Evolutionary conservation across 495 filamentous ascomycete genomes (phyloP).

Genomic region (Xylona heveae): DNA sequence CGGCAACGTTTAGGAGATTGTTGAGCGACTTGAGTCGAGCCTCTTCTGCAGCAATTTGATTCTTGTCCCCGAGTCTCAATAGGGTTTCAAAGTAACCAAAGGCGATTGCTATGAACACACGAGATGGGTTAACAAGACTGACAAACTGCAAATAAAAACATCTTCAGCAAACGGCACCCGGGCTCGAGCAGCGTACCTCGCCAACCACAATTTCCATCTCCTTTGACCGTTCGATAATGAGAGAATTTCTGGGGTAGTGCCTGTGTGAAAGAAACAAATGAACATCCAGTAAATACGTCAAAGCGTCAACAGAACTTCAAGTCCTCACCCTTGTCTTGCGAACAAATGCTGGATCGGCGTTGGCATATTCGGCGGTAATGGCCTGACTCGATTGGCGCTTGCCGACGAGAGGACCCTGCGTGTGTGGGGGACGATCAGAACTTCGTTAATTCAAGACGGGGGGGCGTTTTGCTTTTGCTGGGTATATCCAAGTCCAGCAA

Average conservation of each 20-base stretch:
- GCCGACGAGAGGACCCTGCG: slow-evolving; percentile 66
- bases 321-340: slow-evolving; percentile 64
- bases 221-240: slow-evolving; percentile 67
- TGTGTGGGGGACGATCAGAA: too few relatives aligned
- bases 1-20: slow-evolving; percentile 46
- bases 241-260: slow-evolving; percentile 67
- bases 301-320: not conserved
- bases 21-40: slow-evolving; percentile 49
- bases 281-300: not conserved
- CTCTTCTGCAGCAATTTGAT: slow-evolving; percentile 43
- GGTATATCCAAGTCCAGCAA: too few relatives aligned
- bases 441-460: too few relatives aligned
- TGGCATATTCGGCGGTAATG: slow-evolving; percentile 74
- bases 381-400: slow-evolving; percentile 51
- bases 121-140: too few relatives aligned
- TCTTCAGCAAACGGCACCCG: too few relatives aligned
- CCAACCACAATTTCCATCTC: slow-evolving; percentile 96
- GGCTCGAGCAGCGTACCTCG: too few relatives aligned
- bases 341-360: slow-evolving; percentile 67
- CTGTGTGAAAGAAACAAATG: slow-evolving; percentile 20
- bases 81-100: slow-evolving; percentile 86
- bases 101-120: slow-evolving; percentile 49
- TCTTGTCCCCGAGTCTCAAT: slow-evolving; percentile 37
- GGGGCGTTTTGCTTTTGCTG: too few relatives aligned
- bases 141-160: too few relatives aligned